Evolutionary conservation across 768 basidiomycete genomes (phyloP), one percentile per base, ranked within the genome.

Genomic region (Dacryopinax primogenitus): DNA sequence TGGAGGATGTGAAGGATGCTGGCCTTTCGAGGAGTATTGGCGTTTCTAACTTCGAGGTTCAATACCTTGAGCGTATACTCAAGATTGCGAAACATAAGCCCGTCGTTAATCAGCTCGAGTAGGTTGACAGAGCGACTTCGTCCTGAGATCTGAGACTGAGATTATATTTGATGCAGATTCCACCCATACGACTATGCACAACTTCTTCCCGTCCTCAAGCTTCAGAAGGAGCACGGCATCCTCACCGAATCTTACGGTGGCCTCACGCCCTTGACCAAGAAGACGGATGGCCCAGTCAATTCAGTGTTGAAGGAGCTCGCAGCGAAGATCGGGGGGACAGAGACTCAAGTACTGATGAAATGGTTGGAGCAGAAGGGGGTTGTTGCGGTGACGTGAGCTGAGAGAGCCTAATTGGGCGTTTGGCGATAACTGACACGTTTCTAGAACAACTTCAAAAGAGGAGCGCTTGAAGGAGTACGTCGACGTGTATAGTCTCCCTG

Each of bases 211-310:
- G 69, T 76, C 7, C 62, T 73, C 33, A 70, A 69, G 16, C 69
- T 71, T 62, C 72, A 71, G 66, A 35, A 77, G 65, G 35, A 76
- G 68, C 65, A 79, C 47, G 71, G 72, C 36, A 81, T 81, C 64
- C 70, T 76, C 28, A 76, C 75, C 1, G 74, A 73, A 15, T 77
- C 80, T 0, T 81, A 74, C 45, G 76, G 73, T 3, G 80, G 77
- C 4, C 69, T 80, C 21, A 72, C 76, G 0, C 72, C 86, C 0
- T 80, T 88, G 39, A 86, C 84, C 2, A 75, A 68, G 23, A 78
- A 75, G 63, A 83, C 84, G 3, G 84, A 82, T 9, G 78, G 79
- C 0, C 77, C 79, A 6, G 66, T 80, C 35, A 77, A 77, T 62
- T 71, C 75, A 2, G 74, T 79, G 33, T 39, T 81, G 28, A 69